Base-by-base conservation (phyloP, 2,329 filamentous ascomycete genomes). In the Rhynchosporium secalis region DNA sequence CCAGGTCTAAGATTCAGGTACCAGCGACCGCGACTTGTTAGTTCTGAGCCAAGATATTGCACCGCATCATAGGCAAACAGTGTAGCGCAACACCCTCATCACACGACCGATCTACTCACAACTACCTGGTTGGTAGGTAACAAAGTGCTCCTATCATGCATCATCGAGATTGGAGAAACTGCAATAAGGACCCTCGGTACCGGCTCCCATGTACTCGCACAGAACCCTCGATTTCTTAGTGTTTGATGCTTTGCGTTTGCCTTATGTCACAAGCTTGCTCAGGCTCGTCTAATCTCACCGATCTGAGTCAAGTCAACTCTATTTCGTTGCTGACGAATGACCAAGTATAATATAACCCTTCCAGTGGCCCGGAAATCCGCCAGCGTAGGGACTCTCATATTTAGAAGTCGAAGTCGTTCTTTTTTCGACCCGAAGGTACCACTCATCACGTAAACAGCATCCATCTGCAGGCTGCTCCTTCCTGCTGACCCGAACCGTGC, bases 401-500 rank as follows among this genome's bases (percentile, higher is more conserved):
- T 20, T 20, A 20, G 20, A 20, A 20, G 20, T 20, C 20, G 20
- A 20, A 20, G 20, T 20, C 20, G 20, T 9, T 52, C n/a, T 8
- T 41, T 6, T 54, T 20, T 41, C 36, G 33, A 13, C n/a, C 40
- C n/a, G 33, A 41, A 29, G 20, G 1, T 20, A 20, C 20, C 20
- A 20, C 20, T 28, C 26, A 4, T 54, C 20, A 41, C 26, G 38
- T 36, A 29, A 54, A 41, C 51, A 38, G 20, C 33, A 29, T 20
- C 49, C 49, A 52, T 13, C 45, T 26, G 4, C 26, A 29, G 46
- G 2, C 8, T n/a, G 10, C 12, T 40, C 51, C 10, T 54, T 36
- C 36, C 51, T 41, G 51, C 51, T 54, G 51, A 54, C 29, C 51
- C 15, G 12, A 54, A 36, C 33, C 29, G 51, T 28, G 13, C 36